phyloP scores from a whole-genome alignment of 2,329 filamentous ascomycete genomes.

The Parascedosporium putredinis region DNA sequence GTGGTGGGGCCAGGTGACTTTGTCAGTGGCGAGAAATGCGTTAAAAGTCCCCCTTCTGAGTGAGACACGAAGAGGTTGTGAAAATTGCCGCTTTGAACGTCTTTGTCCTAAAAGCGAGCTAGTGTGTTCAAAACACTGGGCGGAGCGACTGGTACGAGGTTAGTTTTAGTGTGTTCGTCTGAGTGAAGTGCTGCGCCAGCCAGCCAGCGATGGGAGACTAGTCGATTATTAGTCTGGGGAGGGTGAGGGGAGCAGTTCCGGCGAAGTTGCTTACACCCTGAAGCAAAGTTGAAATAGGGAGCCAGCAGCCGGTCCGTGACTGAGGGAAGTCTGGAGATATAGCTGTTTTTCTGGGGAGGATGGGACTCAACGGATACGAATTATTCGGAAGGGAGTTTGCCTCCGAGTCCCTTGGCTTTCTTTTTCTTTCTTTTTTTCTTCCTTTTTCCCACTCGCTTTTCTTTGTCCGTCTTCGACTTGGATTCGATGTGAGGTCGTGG shows the following conservation, averaged over 20 bases:
- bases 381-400: not conserved
- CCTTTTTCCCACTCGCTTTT: not conserved
- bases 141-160: conserved; percentile 3
- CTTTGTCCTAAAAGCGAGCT: conserved; percentile 5
- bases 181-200: conserved; percentile 1
- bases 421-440: not conserved
- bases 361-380: not conserved
- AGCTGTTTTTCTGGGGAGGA: not conserved
- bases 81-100: conserved; percentile 4
- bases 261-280: not conserved
- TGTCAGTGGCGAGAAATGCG: conserved; percentile 6
- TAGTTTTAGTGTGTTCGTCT: not conserved
- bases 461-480: not conserved
- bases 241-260: not conserved
- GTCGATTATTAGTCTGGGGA: no score
- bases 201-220: not conserved
- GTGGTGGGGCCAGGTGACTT: conserved; percentile 9
- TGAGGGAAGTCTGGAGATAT: not conserved
- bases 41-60: conserved; percentile 7
- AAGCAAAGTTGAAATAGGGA: not conserved
- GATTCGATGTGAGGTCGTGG: not conserved
- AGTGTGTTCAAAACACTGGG: conserved; percentile 8
- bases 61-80: conserved; percentile 6
- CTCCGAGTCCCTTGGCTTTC: not conserved
- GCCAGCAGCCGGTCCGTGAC: not conserved